These are phyloP conservation scores for Funneliformis caledonium DNA, from an alignment of 371 early-diverging fungal species.

Conservation along the genomic window DNA sequence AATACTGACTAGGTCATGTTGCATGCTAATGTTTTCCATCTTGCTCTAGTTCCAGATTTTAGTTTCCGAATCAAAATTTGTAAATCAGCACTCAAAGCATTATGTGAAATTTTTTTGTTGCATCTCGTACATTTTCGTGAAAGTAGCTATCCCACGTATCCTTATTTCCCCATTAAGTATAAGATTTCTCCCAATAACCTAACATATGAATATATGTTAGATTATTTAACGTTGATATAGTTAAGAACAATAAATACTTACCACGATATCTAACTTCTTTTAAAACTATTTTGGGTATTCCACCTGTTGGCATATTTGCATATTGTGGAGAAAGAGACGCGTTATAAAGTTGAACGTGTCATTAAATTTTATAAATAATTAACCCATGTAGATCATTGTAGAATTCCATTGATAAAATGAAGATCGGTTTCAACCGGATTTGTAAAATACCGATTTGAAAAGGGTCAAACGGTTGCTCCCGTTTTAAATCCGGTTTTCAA, in stretches of 20 bases:
- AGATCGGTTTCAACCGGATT: too few relatives aligned
- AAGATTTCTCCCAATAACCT: conserved; percentile 12
- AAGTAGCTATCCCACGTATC: conserved; percentile 7
- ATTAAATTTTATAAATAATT: too few relatives aligned
- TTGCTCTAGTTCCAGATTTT: neutral
- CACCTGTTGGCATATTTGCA: neutral
- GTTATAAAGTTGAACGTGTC: too few relatives aligned
- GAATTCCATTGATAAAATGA: too few relatives aligned
- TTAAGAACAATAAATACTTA: conserved; percentile 26
- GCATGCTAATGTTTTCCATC: neutral
- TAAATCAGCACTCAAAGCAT: neutral
- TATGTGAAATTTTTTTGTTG: neutral
- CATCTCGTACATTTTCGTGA: neutral
- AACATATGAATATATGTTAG: conserved; percentile 5
- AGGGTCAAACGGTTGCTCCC: too few relatives aligned
- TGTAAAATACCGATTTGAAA: too few relatives aligned
- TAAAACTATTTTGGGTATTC: neutral
- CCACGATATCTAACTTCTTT: neutral
- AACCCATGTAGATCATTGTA: too few relatives aligned
- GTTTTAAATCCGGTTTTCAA: too few relatives aligned
- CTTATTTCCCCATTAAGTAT: conserved; percentile 5
- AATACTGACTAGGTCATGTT: neutral
- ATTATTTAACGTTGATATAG: conserved; percentile 24
- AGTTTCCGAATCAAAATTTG: neutral
- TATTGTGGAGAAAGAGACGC: neutral